These are phyloP conservation scores for Trichosporon ovoides DNA, from an alignment of 1,284 basidiomycete genomes.

Conservation along the genomic window DNA sequence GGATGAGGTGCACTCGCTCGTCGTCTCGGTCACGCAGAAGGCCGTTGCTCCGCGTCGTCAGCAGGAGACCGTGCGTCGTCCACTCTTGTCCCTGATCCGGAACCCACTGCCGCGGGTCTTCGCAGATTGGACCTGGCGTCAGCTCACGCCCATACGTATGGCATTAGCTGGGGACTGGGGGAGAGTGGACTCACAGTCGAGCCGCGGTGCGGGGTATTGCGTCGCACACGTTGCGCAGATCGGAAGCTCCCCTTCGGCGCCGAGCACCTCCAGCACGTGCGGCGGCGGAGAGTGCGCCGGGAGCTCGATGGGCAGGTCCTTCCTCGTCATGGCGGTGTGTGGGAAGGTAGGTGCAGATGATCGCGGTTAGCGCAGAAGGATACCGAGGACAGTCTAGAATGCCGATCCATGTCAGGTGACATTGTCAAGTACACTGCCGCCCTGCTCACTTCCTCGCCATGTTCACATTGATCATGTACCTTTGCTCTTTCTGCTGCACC, in stretches of 20 bases:
- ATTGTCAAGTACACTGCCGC: no score
- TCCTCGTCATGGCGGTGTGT: no score
- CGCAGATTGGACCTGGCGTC: constrained; percentile 33
- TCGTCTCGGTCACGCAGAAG: constrained; percentile 41
- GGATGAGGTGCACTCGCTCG: constrained; percentile 33
- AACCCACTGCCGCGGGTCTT: constrained; percentile 43
- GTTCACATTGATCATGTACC: no score
- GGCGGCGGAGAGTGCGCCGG: background rate
- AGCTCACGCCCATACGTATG: background rate
- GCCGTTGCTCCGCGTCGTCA: constrained; percentile 19
- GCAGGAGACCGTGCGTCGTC: constrained; percentile 35
- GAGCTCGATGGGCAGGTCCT: background rate
- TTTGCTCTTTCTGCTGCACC: no score
- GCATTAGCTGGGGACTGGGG: background rate
- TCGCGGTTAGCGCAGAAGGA: no score
- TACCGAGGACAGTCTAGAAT: no score
- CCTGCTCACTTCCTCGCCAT: no score
- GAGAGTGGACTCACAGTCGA: constrained; percentile 24
- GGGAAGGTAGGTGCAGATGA: no score
- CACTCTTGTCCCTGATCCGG: constrained; percentile 40
- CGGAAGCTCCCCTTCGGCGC: constrained; percentile 34
- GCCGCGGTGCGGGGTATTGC: constrained; percentile 31
- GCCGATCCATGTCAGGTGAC: no score
- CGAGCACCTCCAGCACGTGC: constrained; percentile 28
- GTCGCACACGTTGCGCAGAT: constrained; percentile 46